Percentiles rank a stretch among this genome's conserved stretches.
These are phyloP conservation scores for Wickerhamomyces chambardii DNA, from an alignment of 805 yeast genomes.

Conservation along the genomic window DNA sequence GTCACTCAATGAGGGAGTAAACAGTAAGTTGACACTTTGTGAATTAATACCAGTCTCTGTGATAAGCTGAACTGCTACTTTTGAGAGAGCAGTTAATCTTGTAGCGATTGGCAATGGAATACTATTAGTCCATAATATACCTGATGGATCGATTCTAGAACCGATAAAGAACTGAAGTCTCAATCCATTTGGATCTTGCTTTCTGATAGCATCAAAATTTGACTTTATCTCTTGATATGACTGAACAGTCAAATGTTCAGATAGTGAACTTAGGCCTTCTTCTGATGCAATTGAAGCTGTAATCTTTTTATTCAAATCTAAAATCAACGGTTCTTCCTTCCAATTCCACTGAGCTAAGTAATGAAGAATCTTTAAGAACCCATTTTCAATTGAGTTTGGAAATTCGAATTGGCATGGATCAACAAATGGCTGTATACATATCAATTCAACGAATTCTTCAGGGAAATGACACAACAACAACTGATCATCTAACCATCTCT, in stretches of 20 bases:
- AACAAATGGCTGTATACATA: slow-evolving; percentile 78
- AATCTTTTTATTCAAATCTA: slow-evolving; percentile 59
- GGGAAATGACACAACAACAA: slow-evolving; percentile 58
- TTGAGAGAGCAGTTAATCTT: slow-evolving; percentile 79
- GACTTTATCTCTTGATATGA: slow-evolving; percentile 53
- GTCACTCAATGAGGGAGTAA: slow-evolving; percentile 77
- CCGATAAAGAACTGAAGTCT: slow-evolving; percentile 78
- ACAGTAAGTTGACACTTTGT: slow-evolving; percentile 44
- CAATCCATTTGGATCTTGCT: slow-evolving; percentile 73
- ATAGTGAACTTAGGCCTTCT: slow-evolving; percentile 32
- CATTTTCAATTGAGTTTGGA: slow-evolving; percentile 75
- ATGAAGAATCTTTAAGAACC: slow-evolving; percentile 65
- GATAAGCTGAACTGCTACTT: slow-evolving; percentile 56
- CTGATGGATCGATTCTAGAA: slow-evolving; percentile 78
- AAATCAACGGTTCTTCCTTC: slow-evolving; percentile 77
- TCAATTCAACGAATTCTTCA: slow-evolving; percentile 75
- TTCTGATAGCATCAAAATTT: slow-evolving; percentile 60
- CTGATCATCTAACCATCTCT: slow-evolving; percentile 86
- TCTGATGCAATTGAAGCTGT: slow-evolving; percentile 19
- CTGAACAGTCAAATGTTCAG: slow-evolving; percentile 54
- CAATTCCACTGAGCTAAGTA: slow-evolving; percentile 87
- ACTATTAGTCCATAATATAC: slow-evolving; percentile 70
- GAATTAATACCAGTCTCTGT: slow-evolving; percentile 32
- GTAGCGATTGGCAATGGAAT: slow-evolving; percentile 70
- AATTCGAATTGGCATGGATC: slow-evolving; percentile 79